These are phyloP conservation scores for Nymphaea colorata DNA, from an alignment of 164 flowering plant genomes.

Conservation along the genomic window DNA sequence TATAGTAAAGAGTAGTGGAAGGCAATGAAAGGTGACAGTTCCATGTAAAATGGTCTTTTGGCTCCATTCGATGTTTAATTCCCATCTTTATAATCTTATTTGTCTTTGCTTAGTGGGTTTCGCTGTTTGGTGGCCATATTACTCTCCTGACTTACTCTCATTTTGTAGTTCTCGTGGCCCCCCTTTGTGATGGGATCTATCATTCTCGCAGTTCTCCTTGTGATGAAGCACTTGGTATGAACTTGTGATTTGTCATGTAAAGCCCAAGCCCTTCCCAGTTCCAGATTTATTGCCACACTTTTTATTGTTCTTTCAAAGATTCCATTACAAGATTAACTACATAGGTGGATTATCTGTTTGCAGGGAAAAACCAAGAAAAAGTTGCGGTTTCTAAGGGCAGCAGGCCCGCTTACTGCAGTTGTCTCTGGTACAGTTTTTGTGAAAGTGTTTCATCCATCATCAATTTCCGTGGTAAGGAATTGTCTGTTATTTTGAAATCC, in stretches of 20 bases:
- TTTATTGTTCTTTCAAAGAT: neutral
- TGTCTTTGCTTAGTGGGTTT: neutral
- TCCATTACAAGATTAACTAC: neutral
- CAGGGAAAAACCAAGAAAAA: constrained; percentile 79
- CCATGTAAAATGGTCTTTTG: no score
- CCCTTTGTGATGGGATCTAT: constrained; percentile 88
- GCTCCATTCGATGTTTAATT: no score
- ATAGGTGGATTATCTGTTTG: neutral
- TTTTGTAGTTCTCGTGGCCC: constrained; percentile 79
- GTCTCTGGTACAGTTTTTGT: constrained; percentile 72
- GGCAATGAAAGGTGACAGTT: no score
- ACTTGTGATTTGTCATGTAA: neutral
- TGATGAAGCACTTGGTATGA: constrained; percentile 91
- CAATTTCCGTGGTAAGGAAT: constrained; percentile 73
- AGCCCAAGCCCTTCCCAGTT: neutral
- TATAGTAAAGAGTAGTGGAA: no score
- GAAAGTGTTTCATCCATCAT: constrained; percentile 73
- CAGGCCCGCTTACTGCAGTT: constrained; percentile 91
- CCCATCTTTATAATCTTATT: no score
- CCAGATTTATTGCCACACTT: neutral
- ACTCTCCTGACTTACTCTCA: constrained; percentile 18
- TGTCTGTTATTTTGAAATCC: neutral
- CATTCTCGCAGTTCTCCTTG: constrained; percentile 57
- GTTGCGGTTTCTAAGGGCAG: constrained; percentile 69
- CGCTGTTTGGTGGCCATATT: neutral